Evolutionary conservation across 306 rosid species (phyloP), one percentile per base, ranked within the genome.

Genomic region (Citrullus colocynthis): DNA sequence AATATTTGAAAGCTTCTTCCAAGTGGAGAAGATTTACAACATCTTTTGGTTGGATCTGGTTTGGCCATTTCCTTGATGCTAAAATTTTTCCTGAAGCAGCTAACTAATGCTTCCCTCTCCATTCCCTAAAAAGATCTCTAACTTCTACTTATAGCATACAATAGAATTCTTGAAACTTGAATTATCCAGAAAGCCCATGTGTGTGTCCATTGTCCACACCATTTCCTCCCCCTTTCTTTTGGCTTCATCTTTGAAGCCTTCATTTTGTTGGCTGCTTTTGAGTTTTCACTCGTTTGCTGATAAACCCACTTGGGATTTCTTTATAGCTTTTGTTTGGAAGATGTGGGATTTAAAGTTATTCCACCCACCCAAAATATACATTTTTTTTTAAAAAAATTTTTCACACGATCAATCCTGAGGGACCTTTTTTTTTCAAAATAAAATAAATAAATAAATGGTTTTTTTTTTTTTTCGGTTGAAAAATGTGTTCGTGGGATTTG

Each of bases 301-400:
- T 73, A 73, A 52, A 73, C 77, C 44, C 61, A 49, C 21, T 51
- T 30, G 61, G 59, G 76, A 6, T 14, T 71, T 49, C 7, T 71
- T 71, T 24, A 48, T 71, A 71, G 76, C 76, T 71, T 71, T 71
- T 71, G 76, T 51, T 73, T 73, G 77, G 77, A 30, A 48, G 61
- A 15, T 30, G 60, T 73, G 77, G 77, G 21, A 73, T 24, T 28
- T 73, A 73, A 73, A 73, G 61, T 51, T 51, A 73, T 73, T 73
- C 77, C 42, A 51, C 61, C 77, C 77, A 73, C 61, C 45, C 51
- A 24, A 28, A 24, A 71, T 48, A 21, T 11, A 66, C 52, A 17
- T 30, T 65, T 37, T 52, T 52, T 24, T 18, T 61, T 3, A n/a
- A n/a, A n/a, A 24, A 24, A 24, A 2, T 32, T 32, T 32, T 28